Conservation (phyloP, 2,329 filamentous ascomycete species). For the Fusarium napiforme region DNA sequence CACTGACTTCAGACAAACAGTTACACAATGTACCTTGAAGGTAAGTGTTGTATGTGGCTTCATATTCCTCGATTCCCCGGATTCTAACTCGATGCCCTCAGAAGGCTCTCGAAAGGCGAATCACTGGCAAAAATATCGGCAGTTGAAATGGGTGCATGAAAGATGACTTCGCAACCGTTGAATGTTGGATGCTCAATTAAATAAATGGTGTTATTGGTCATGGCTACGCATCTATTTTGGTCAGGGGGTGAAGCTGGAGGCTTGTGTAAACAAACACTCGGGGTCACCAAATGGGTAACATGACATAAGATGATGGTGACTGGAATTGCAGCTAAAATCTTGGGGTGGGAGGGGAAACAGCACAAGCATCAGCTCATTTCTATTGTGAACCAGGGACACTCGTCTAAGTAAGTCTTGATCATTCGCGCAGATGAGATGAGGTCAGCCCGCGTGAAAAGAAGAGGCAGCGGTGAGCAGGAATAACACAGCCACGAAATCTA, state of each 20-base stretch:
- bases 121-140: slow-evolving; percentile 27
- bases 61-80: not conserved
- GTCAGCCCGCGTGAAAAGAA: slow-evolving; percentile 3
- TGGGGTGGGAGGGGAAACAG: slow-evolving; percentile 10
- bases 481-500: slow-evolving; percentile 22
- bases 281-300: slow-evolving; percentile 7
- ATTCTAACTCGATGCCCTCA: not conserved
- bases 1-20: slow-evolving; percentile 9
- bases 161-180: slow-evolving; percentile 19
- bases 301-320: not conserved
- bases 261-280: slow-evolving; percentile 18
- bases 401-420: slow-evolving; percentile 4
- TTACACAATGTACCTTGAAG: slow-evolving; percentile 19
- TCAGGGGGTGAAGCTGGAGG: slow-evolving; percentile 26
- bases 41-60: slow-evolving; percentile 23
- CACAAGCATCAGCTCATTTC: slow-evolving; percentile 37
- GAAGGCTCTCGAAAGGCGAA: slow-evolving; percentile 14
- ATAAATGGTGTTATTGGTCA: slow-evolving; percentile 23
- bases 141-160: slow-evolving; percentile 35
- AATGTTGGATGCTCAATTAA: slow-evolving; percentile 5
- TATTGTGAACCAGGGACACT: slow-evolving; percentile 24
- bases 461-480: slow-evolving; percentile 29
- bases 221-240: slow-evolving; percentile 17
- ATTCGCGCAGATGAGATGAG: not conserved
- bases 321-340: slow-evolving; percentile 6